These are phyloP conservation scores for Linum usitatissimum DNA, from an alignment of 345 rosid genomes.

Conservation along the genomic window DNA sequence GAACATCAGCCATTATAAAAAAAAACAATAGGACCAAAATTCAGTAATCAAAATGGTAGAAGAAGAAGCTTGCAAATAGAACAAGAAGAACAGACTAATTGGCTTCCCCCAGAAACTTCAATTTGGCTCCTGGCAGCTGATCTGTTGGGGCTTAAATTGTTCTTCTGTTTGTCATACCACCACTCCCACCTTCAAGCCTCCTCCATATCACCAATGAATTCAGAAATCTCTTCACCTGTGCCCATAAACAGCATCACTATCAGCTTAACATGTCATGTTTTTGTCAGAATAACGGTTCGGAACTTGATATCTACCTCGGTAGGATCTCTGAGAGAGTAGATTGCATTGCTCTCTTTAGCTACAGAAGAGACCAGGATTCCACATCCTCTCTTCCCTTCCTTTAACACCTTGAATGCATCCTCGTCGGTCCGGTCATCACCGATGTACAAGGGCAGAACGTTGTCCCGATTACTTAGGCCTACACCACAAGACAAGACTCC, in stretches of 20 bases:
- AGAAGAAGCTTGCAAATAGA: no score
- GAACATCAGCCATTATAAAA: no score
- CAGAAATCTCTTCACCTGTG: constrained; percentile 82
- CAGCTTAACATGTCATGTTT: not conserved
- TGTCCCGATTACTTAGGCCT: constrained; percentile 35
- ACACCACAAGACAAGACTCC: no score
- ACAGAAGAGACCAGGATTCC: constrained; percentile 76
- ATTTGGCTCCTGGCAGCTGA: no score
- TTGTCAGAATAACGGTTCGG: not conserved
- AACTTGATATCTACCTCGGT: constrained; percentile 41
- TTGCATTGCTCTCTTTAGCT: constrained; percentile 72
- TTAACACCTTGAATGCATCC: constrained; percentile 66
- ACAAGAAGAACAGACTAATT: not conserved
- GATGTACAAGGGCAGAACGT: constrained; percentile 72
- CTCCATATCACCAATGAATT: constrained; percentile 58
- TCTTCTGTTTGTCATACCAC: not conserved
- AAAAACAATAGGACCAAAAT: not conserved
- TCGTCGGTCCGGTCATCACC: constrained; percentile 47
- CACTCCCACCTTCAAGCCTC: constrained; percentile 12
- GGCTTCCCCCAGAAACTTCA: not conserved
- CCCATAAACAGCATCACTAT: not conserved
- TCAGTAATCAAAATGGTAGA: not conserved
- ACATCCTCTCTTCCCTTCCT: constrained; percentile 48
- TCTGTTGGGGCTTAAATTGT: not conserved
- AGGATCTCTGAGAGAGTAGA: constrained; percentile 69